Conservation (phyloP, 2,329 filamentous ascomycete species). For the Alternaria tenuissima region DNA sequence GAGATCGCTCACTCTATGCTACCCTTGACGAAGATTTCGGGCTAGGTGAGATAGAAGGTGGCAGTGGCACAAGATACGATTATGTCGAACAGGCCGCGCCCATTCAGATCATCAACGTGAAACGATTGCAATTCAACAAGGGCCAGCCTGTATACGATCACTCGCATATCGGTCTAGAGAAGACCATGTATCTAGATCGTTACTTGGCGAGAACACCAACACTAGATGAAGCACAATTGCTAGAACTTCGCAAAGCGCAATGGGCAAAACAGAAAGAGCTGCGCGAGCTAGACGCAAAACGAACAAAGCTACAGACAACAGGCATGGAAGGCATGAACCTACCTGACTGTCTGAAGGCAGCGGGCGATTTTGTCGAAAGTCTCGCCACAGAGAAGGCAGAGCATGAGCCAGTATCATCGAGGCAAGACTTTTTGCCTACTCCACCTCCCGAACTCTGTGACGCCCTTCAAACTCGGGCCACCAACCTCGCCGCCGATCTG, state of each 20-base stretch:
- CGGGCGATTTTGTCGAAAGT: slow-evolving; percentile 34
- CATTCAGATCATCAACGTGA: slow-evolving; percentile 87
- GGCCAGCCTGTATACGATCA: slow-evolving; percentile 54
- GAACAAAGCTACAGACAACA: slow-evolving; percentile 52
- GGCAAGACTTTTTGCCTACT: slow-evolving; percentile 20
- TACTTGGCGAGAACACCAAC: slow-evolving; percentile 63
- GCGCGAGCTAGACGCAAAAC: slow-evolving; percentile 61
- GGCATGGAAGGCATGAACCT: slow-evolving; percentile 39
- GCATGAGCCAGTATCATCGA: slow-evolving; percentile 8
- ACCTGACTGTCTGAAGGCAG: slow-evolving; percentile 42
- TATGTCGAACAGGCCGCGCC: slow-evolving; percentile 73
- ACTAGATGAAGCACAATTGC: slow-evolving; percentile 56
- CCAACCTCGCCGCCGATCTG: slow-evolving; percentile 35
- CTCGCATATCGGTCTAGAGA: slow-evolving; percentile 78
- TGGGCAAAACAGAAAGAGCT: slow-evolving; percentile 79
- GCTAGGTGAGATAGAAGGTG: slow-evolving; percentile 69
- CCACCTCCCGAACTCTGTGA: slow-evolving; percentile 32
- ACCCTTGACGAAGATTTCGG: slow-evolving; percentile 89
- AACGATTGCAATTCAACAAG: slow-evolving; percentile 76
- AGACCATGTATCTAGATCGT: slow-evolving; percentile 84
- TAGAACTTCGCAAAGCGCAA: slow-evolving; percentile 70
- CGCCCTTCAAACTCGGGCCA: slow-evolving; percentile 31
- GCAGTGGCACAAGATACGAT: slow-evolving; percentile 39
- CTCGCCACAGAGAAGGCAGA: slow-evolving; percentile 22
- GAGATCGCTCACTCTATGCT: slow-evolving; percentile 75